Percentiles rank a stretch among this genome's conserved stretches.
Evolutionary conservation across 1,139 yeast genomes (phyloP).

Genomic region (Entelexis sorbosivorans): DNA sequence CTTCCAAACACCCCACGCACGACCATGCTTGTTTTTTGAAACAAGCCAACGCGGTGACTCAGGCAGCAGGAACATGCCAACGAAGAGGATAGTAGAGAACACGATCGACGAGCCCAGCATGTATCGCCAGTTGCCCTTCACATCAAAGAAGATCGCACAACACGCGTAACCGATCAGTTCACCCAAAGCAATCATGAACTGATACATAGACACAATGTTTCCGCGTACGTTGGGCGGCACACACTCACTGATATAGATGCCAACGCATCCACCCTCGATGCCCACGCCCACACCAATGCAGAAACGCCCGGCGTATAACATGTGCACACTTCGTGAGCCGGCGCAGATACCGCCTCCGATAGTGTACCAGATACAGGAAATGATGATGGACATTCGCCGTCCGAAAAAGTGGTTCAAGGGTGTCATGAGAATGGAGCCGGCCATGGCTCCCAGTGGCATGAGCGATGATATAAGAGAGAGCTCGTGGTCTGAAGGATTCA

Average conservation of each 20-base stretch:
- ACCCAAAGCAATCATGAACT: constrained; percentile 48
- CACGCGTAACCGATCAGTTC: constrained; percentile 48
- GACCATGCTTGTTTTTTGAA: constrained; percentile 34
- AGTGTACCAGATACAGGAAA: constrained; percentile 48
- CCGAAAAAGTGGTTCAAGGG: constrained; percentile 44
- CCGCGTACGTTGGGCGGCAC: constrained; percentile 47
- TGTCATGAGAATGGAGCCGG: constrained; percentile 68
- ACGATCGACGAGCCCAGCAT: constrained; percentile 50
- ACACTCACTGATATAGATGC: constrained; percentile 47
- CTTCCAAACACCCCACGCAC: constrained; percentile 47
- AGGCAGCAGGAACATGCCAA: constrained; percentile 47
- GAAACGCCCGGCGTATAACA: constrained; percentile 48
- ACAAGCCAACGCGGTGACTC: constrained; percentile 65
- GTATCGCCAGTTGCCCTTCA: constrained; percentile 44
- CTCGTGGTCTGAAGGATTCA: constrained; percentile 40
- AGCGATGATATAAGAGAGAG: constrained; percentile 48
- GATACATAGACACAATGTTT: constrained; percentile 45
- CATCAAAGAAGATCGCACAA: constrained; percentile 46
- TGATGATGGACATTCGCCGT: constrained; percentile 41
- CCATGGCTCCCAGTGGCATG: constrained; percentile 56
- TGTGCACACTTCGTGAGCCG: constrained; percentile 35
- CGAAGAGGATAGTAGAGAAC: constrained; percentile 41
- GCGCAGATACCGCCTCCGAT: constrained; percentile 47
- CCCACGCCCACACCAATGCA: constrained; percentile 50
- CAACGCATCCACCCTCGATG: constrained; percentile 46